Evolutionary conservation across 1,284 basidiomycete species (phyloP).

Genomic region (Papiliotrema terrestris): DNA sequence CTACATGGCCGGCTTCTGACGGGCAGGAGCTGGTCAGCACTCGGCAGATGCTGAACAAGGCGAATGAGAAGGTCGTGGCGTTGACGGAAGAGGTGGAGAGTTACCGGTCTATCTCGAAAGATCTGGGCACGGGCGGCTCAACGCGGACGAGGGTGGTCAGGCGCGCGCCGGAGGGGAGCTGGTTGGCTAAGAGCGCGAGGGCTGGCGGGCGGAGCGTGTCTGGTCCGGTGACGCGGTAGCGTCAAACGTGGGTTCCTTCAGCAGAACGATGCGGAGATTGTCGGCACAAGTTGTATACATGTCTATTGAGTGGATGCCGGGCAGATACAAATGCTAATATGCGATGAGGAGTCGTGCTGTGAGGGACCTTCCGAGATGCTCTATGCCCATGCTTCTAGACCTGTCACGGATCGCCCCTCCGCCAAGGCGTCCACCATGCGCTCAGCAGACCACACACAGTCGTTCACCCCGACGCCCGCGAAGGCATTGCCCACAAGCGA

Average conservation of each 20-base stretch:
- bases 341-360: no score
- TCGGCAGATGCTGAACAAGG: slow-evolving; percentile 27
- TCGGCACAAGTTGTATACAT: neutral
- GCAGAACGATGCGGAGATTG: no score
- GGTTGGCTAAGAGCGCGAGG: slow-evolving; percentile 13
- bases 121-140: slow-evolving; percentile 10
- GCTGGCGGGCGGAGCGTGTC: slow-evolving; percentile 13
- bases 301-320: no score
- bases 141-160: slow-evolving; percentile 21
- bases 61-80: slow-evolving; percentile 21
- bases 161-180: slow-evolving; percentile 28
- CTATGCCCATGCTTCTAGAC: slow-evolving; percentile 36
- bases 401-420: slow-evolving; percentile 28
- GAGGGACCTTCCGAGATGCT: no score
- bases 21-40: slow-evolving; percentile 32
- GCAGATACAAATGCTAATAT: neutral
- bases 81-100: slow-evolving; percentile 24
- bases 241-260: no score
- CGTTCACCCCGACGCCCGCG: slow-evolving; percentile 82
- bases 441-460: slow-evolving; percentile 75
- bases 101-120: slow-evolving; percentile 24
- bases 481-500: slow-evolving; percentile 82
- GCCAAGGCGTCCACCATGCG: slow-evolving; percentile 33
- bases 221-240: slow-evolving; percentile 8
- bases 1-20: neutral